Percentiles rank a stretch among this genome's conserved stretches.
phyloP scores from a whole-genome alignment of 768 basidiomycete genomes.

The Xerocomellus chrysenteron region DNA sequence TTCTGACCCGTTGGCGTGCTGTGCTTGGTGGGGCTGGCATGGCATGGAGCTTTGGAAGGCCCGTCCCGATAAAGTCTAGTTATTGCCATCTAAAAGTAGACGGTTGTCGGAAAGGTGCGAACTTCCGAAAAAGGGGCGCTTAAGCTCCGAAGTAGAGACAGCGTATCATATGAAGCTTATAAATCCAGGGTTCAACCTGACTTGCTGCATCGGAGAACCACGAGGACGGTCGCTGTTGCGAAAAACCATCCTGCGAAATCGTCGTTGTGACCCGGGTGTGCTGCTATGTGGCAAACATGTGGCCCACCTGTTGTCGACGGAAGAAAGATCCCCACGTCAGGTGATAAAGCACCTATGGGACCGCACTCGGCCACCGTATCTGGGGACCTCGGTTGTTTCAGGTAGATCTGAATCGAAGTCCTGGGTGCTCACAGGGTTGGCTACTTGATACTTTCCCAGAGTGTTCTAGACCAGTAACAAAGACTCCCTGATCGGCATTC shows the following conservation, averaged over 20 bases:
- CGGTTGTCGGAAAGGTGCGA: conserved; percentile 3
- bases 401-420: background rate
- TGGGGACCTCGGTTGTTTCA: background rate
- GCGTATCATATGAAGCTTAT: conserved; percentile 11
- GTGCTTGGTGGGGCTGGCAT: conserved; percentile 15
- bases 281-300: background rate
- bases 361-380: background rate
- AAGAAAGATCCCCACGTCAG: background rate
- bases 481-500: conserved; percentile 6
- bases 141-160: conserved; percentile 30
- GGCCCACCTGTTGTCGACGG: background rate
- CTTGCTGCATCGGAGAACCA: background rate
- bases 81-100: conserved; percentile 4
- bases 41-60: background rate
- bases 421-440: background rate
- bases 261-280: background rate
- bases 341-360: background rate
- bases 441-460: background rate
- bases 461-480: conserved; percentile 7
- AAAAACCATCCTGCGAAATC: background rate
- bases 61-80: conserved; percentile 8
- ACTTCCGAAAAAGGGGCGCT: conserved; percentile 29
- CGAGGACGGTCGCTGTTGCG: conserved; percentile 7
- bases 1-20: conserved; percentile 22
- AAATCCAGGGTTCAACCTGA: conserved; percentile 19